Percentiles rank a stretch among this genome's conserved stretches.
These are phyloP conservation scores for Trichaptum fuscoviolaceum DNA, from an alignment of 768 basidiomycete species.

Conservation along the genomic window DNA sequence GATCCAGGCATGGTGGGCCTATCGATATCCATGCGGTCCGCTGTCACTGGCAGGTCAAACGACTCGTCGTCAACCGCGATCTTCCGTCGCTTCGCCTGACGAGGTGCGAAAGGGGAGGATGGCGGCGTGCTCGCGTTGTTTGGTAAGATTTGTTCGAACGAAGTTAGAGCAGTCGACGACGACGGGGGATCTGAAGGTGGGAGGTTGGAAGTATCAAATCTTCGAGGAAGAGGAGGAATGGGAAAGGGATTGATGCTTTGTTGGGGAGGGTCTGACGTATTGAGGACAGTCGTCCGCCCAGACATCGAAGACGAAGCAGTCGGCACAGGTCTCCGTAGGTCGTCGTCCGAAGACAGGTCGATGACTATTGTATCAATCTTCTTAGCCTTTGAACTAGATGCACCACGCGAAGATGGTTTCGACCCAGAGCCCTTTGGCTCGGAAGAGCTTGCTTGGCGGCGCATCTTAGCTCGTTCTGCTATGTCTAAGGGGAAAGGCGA, in stretches of 20 bases:
- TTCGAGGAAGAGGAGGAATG: background rate
- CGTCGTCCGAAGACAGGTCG: constrained; percentile 4
- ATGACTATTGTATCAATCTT: background rate
- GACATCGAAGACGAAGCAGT: background rate
- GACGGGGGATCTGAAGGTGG: constrained; percentile 4
- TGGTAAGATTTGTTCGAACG: background rate
- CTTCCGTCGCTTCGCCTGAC: background rate
- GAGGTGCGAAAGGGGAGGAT: background rate
- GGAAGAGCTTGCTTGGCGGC: constrained; percentile 29
- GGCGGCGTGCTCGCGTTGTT: constrained; percentile 1
- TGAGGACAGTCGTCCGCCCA: background rate
- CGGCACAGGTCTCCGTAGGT: background rate
- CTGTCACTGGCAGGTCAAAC: background rate
- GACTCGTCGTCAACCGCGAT: background rate
- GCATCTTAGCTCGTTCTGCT: constrained; percentile 56
- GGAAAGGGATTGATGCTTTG: background rate
- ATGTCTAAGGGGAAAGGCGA: constrained; percentile 30
- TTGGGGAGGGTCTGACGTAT: background rate
- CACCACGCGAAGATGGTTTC: background rate
- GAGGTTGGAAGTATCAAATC: background rate
- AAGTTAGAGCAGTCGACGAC: background rate
- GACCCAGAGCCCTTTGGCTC: background rate
- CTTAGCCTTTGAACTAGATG: background rate
- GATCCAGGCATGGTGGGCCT: background rate
- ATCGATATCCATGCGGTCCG: background rate